Base-by-base conservation (phyloP, 176 grass and related monocot genomes). In the Carex myosuroides region DNA sequence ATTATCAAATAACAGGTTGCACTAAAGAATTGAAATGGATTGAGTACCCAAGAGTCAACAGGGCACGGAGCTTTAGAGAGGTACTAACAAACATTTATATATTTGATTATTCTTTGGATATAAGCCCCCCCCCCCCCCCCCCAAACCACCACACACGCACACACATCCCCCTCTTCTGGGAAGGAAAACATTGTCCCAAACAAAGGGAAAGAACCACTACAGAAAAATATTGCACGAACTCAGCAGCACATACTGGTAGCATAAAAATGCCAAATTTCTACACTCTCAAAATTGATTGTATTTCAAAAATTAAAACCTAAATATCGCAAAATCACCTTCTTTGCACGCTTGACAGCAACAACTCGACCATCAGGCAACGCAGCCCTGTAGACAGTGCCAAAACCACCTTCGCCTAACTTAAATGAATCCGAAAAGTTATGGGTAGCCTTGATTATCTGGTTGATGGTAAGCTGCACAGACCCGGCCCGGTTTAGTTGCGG, bases 341-440 rank as follows among this genome's bases (percentile, higher is more conserved):
- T 99, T 76, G 97, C 97, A 86, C 97, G 91, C 88, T 99, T 95
- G 85, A 95, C 81, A 53, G 97, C 97, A 84, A 95, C 88, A 85
- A 89, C 85, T 21, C 83, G 87, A 72, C 93, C 88, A 88, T 90
- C 93, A 22, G 97, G 74, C 81, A 99, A 87, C 61, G 92, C 78
- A 73, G 91, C 93, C 71, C 83, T 93, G 85, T 99, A 99, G 9
- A 99, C 97, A 58, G 90, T 95, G 58, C 93, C 97, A 89, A 95
- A 99, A 76, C 97, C 97, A 85, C 97, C 97, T 93, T 95, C 93
- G 0, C 93, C 97, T 80, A 99, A 92, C 59, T 92, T 99, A 67
- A 94, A 79, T 62, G 87, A 89, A 64, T 83, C 48, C 89, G 97
- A 92, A 79, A 99, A 99, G 90, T 94, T 95, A 42, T 89, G 90